phyloP scores from a whole-genome alignment of 2,329 filamentous ascomycete species.

The Alternaria angustiovoidea region DNA sequence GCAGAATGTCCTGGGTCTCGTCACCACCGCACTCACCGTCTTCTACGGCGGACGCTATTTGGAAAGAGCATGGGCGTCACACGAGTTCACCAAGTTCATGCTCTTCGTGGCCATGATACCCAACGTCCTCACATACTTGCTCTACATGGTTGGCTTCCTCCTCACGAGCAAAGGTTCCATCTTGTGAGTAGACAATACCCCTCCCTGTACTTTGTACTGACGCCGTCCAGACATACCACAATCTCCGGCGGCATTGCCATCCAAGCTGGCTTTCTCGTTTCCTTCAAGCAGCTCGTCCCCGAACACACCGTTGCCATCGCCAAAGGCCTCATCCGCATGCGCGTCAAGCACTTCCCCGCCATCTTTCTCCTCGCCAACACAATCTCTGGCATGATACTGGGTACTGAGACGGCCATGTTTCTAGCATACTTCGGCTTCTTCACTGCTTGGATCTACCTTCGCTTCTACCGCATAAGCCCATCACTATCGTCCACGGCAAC shows the following conservation, averaged over 20 bases:
- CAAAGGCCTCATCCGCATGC: slow-evolving; percentile 85
- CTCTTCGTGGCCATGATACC: slow-evolving; percentile 79
- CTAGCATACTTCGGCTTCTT: slow-evolving; percentile 83
- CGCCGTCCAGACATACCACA: slow-evolving; percentile 69
- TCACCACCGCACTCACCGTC: slow-evolving; percentile 77
- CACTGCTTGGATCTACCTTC: slow-evolving; percentile 92
- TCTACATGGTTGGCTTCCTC: slow-evolving; percentile 77
- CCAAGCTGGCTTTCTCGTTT: slow-evolving; percentile 92
- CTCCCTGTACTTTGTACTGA: slow-evolving; percentile 18
- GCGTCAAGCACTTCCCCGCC: slow-evolving; percentile 82
- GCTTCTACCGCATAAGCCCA: slow-evolving; percentile 86
- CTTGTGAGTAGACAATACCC: slow-evolving; percentile 64
- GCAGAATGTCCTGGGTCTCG: slow-evolving; percentile 87
- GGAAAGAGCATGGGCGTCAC: slow-evolving; percentile 93
- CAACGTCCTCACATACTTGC: slow-evolving; percentile 76
- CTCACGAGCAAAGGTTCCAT: slow-evolving; percentile 72
- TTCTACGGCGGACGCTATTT: slow-evolving; percentile 95
- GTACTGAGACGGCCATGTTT: slow-evolving; percentile 79
- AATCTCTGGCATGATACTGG: slow-evolving; percentile 68
- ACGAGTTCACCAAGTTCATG: slow-evolving; percentile 91
- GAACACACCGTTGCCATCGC: slow-evolving; percentile 97
- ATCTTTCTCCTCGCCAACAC: slow-evolving; percentile 77
- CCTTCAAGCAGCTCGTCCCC: slow-evolving; percentile 96
- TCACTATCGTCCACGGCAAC: slow-evolving; percentile 64
- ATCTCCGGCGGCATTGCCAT: slow-evolving; percentile 89